Evolutionary conservation across 1,284 basidiomycete species (phyloP).

Genomic region (Ganoderma sinense): DNA sequence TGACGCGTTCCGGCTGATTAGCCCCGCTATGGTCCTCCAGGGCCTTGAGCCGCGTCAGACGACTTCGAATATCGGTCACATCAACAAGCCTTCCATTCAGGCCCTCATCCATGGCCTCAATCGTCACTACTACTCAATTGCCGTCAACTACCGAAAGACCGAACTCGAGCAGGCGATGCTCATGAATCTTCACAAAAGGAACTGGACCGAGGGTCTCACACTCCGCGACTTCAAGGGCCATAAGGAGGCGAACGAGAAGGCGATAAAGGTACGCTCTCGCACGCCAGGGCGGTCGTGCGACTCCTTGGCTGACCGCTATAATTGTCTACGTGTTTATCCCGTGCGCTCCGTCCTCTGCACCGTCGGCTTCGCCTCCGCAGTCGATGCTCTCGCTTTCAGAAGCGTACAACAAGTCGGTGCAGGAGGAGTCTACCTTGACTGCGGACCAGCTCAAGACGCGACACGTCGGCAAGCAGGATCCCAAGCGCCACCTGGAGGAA

Average conservation of each 20-base stretch:
- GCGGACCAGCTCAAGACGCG: slow-evolving; percentile 92
- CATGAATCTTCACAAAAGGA: slow-evolving; percentile 96
- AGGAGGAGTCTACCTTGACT: slow-evolving; percentile 93
- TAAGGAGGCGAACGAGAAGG: slow-evolving; percentile 87
- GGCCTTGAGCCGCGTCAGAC: slow-evolving; percentile 97
- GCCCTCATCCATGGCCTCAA: slow-evolving; percentile 96
- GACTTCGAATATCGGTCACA: slow-evolving; percentile 98
- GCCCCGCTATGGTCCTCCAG: slow-evolving; percentile 84
- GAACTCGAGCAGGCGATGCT: slow-evolving; percentile 98
- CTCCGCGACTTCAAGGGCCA: slow-evolving; percentile 88
- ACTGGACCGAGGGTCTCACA: slow-evolving; percentile 96
- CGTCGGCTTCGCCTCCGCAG: slow-evolving; percentile 48
- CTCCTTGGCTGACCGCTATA: slow-evolving; percentile 21
- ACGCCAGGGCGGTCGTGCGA: slow-evolving; percentile 28
- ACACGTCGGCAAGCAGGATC: slow-evolving; percentile 98
- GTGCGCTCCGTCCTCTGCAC: slow-evolving; percentile 27
- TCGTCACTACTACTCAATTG: slow-evolving; percentile 96
- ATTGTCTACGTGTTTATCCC: slow-evolving; percentile 18
- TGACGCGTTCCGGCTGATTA: slow-evolving; percentile 97
- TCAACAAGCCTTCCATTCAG: slow-evolving; percentile 99
- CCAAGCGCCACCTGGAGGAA: slow-evolving; percentile 96
- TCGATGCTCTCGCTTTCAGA: slow-evolving; percentile 92
- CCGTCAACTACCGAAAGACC: slow-evolving; percentile 96
- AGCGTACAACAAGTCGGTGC: slow-evolving; percentile 95
- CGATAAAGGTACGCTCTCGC: slow-evolving; percentile 78